A percentile compares a stretch with the other conserved stretches of the same genome.
These are phyloP conservation scores for Danielia reshetovae DNA, from an alignment of 805 yeast species.

Conservation along the genomic window DNA sequence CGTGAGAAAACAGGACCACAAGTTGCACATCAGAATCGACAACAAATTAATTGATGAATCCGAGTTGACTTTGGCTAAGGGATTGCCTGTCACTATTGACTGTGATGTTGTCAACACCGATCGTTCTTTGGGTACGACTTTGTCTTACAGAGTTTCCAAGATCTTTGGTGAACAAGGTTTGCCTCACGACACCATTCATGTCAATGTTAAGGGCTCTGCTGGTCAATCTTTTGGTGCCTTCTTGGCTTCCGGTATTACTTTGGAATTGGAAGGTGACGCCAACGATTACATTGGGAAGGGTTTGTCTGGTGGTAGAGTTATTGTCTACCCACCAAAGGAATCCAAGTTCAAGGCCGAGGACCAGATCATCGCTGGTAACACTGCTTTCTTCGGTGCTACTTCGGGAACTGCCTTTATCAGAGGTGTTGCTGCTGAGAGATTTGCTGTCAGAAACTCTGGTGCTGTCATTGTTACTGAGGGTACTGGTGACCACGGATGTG, in stretches of 20 bases:
- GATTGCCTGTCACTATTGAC: slow-evolving; percentile 92
- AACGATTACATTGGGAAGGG: slow-evolving; percentile 98
- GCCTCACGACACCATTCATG: slow-evolving; percentile 95
- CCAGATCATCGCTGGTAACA: slow-evolving; percentile 94
- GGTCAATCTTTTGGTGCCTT: slow-evolving; percentile 99
- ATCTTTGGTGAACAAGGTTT: slow-evolving; percentile 88
- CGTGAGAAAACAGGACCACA: slow-evolving; percentile 90
- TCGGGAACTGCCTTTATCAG: slow-evolving; percentile 90
- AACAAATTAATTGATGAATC: slow-evolving; percentile 95
- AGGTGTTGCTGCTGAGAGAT: slow-evolving; percentile 98
- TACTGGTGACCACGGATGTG: slow-evolving; percentile 98
- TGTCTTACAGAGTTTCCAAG: slow-evolving; percentile 91
- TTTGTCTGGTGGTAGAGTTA: slow-evolving; percentile 88
- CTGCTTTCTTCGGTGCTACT: slow-evolving; percentile 97
- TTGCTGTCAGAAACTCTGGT: slow-evolving; percentile 98
- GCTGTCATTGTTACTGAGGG: slow-evolving; percentile 97
- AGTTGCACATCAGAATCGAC: slow-evolving; percentile 87
- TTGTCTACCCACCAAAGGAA: slow-evolving; percentile 86
- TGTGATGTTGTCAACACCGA: slow-evolving; percentile 94
- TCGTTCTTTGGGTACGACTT: slow-evolving; percentile 92
- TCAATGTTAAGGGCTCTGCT: slow-evolving; percentile 86
- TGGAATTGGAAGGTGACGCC: slow-evolving; percentile 95
- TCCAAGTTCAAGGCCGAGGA: slow-evolving; percentile 90
- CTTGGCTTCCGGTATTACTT: slow-evolving; percentile 92
- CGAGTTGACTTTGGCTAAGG: slow-evolving; percentile 90